A percentile compares a stretch with the other conserved stretches of the same genome.
Conservation (phyloP, 371 early-diverging fungal genomes). For the Mucor racemosus region DNA sequence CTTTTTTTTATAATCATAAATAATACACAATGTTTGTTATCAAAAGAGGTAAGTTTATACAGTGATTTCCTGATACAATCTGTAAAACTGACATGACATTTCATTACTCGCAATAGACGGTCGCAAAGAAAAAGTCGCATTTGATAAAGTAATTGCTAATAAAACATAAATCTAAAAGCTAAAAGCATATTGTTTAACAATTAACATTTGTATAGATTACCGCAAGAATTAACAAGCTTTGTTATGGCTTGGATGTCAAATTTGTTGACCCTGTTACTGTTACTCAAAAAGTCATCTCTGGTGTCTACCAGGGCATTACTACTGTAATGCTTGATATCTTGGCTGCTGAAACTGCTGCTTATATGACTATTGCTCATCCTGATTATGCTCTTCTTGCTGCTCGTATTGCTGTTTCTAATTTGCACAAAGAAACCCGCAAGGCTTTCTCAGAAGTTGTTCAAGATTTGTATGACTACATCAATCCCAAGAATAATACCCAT, state of each 20-base stretch:
- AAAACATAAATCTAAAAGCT: neutral
- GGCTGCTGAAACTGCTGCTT: slow-evolving; percentile 91
- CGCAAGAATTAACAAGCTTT: slow-evolving; percentile 88
- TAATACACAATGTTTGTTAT: slow-evolving; percentile 3
- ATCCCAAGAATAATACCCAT: slow-evolving; percentile 80
- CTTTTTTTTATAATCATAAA: neutral
- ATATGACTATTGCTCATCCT: slow-evolving; percentile 90
- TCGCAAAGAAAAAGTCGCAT: slow-evolving; percentile 78
- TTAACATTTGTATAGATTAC: slow-evolving; percentile 67
- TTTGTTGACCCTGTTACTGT: slow-evolving; percentile 92
- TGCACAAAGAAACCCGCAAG: slow-evolving; percentile 92
- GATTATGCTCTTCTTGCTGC: slow-evolving; percentile 94
- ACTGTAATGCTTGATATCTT: slow-evolving; percentile 90
- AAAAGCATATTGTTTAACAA: neutral
- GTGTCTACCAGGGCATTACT: slow-evolving; percentile 91
- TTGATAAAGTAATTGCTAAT: slow-evolving; percentile 70
- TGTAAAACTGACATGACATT: neutral
- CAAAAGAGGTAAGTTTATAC: neutral
- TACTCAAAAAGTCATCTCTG: slow-evolving; percentile 94
- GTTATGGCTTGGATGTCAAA: slow-evolving; percentile 91
- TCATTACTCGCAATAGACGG: slow-evolving; percentile 58
- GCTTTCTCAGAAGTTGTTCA: slow-evolving; percentile 66
- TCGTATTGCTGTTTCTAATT: slow-evolving; percentile 87
- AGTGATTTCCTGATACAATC: neutral
- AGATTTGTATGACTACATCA: slow-evolving; percentile 73